Base-by-base conservation (phyloP, 495 filamentous ascomycete genomes). In the Pyrenula massariospora region DNA sequence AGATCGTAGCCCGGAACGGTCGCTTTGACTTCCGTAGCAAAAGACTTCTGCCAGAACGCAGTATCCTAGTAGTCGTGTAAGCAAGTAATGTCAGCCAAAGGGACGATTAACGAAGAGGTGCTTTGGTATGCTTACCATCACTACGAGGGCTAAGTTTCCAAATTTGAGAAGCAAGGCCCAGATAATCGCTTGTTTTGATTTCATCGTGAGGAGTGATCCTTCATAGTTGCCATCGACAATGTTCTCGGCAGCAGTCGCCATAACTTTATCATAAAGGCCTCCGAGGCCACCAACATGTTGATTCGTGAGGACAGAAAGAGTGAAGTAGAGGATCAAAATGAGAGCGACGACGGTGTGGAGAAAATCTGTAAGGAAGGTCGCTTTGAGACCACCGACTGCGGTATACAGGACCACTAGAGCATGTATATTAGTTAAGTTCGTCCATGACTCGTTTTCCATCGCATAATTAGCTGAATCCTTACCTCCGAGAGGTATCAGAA, bases 1-100 rank as follows among this genome's bases (percentile, higher is more conserved):
- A 77, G 63, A 48, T 71, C 71, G 56, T 77, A 77, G 1, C 70
- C 73, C 0, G 72, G 73, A 0, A 74, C 71, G 0, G 71, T 73
- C 20, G 68, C 64, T 2, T 63, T 67, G 22, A 74, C 69, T 52
- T 75, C 70, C 10, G 66, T 70, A 8, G 73, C 72, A 52, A 76
- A 77, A 0, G 69, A 73, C 63, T 76, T 77, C 59, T 77, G 76
- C 75, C 76, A 79, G 60, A 78, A 78, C 2, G 74, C 73, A 15
- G 74, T 78, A 31, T 78, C 75, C 73, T 73, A 36, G 24, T 10
- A 25, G 31, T 15, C 31, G 31, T 42, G 15, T 8, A 42, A 42
- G 15, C 31, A 42, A 42, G 31, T 42, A 15, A 10, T 3, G 8
- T 20, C 25, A 11, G 10, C 10, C 12, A 10, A 25, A 31, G 10